Conservation (phyloP, 2,329 filamentous ascomycete genomes). For the Fusarium torulosum region DNA sequence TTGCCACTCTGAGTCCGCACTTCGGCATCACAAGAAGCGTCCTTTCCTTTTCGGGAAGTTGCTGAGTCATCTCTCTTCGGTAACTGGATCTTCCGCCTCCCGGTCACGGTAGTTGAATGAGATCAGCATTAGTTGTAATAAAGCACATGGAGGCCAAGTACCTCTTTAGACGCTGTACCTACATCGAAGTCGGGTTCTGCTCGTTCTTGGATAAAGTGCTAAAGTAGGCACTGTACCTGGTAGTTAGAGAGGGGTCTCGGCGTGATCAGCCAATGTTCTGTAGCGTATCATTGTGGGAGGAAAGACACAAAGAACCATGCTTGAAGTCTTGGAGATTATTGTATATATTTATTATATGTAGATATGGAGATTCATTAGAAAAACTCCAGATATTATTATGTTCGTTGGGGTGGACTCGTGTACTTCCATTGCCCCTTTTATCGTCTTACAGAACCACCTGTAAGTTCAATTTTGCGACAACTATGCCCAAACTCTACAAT, state of each 20-base stretch:
- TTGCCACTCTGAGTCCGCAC: constrained; percentile 48
- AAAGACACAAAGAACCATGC: not conserved
- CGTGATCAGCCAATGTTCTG: not conserved
- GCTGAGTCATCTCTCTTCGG: constrained; percentile 46
- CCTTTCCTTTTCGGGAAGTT: constrained; percentile 41
- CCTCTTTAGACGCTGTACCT: too few relatives aligned
- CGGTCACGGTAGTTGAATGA: not conserved
- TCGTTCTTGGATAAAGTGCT: too few relatives aligned
- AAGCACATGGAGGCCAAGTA: too few relatives aligned
- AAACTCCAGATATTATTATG: not conserved
- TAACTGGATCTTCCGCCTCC: constrained; percentile 42
- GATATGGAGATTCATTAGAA: constrained; percentile 1
- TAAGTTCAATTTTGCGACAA: not conserved
- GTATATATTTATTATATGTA: constrained; percentile 14
- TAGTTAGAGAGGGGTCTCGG: not conserved
- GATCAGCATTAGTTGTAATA: too few relatives aligned
- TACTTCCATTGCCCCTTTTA: not conserved
- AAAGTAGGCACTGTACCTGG: too few relatives aligned
- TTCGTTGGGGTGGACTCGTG: not conserved
- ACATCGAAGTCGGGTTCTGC: too few relatives aligned
- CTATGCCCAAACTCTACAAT: not conserved
- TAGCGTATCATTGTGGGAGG: not conserved
- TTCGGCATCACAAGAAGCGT: constrained; percentile 48
- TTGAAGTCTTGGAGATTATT: not conserved
- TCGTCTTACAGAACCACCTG: not conserved